Evolutionary conservation across 345 rosid species (phyloP).

Genomic region (Eucalyptus polybractea): DNA sequence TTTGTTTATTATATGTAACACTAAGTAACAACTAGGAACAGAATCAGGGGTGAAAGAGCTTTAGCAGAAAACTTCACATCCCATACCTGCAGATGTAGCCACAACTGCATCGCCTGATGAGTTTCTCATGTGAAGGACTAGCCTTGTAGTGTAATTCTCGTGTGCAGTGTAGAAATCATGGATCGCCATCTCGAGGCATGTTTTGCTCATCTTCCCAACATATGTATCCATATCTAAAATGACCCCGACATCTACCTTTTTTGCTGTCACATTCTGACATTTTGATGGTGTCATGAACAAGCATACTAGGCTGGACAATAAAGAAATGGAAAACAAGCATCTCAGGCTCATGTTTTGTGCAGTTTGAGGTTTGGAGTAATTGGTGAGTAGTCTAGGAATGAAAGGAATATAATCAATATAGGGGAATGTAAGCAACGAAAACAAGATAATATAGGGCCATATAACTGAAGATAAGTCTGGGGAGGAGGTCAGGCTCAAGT

Average conservation of each 20-base stretch:
- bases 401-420: background rate
- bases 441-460: background rate
- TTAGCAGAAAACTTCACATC: background rate
- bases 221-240: conserved; percentile 15
- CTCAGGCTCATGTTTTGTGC: background rate
- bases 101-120: conserved; percentile 23
- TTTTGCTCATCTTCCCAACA: conserved; percentile 6
- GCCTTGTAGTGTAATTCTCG: conserved; percentile 27
- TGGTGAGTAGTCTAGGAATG: background rate
- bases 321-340: background rate
- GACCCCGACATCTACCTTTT: conserved; percentile 21
- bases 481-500: background rate
- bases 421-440: background rate
- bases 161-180: conserved; percentile 28
- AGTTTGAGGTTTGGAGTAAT: background rate
- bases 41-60: background rate
- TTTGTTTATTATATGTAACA: background rate
- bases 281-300: background rate
- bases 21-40: background rate
- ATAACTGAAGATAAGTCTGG: background rate
- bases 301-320: background rate
- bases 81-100: conserved; percentile 52
- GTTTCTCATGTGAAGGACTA: conserved; percentile 18
- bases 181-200: conserved; percentile 41
- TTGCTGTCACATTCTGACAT: background rate